Percentiles rank a stretch among this genome's conserved stretches.
Conservation (phyloP, 2,329 filamentous ascomycete species). For the Saccharata proteae region DNA sequence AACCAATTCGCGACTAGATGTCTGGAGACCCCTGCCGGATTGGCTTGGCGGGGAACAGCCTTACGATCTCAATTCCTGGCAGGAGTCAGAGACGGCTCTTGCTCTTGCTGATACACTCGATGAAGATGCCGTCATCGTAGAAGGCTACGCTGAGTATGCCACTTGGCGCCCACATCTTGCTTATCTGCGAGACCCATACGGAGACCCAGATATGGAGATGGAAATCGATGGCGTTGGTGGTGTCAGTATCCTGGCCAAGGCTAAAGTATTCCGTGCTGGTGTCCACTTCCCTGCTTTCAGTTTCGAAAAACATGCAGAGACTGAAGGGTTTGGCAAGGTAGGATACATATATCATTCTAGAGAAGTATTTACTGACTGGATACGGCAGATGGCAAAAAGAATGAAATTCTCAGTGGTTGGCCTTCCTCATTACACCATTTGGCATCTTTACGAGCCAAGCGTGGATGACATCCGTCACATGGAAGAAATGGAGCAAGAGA, state of each 20-base stretch:
- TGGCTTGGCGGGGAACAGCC: slow-evolving; percentile 98
- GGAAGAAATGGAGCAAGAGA: slow-evolving; percentile 95
- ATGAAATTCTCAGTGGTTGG: slow-evolving; percentile 96
- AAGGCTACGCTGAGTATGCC: slow-evolving; percentile 96
- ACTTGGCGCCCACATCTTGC: slow-evolving; percentile 96
- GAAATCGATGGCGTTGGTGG: slow-evolving; percentile 96
- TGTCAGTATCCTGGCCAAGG: slow-evolving; percentile 94
- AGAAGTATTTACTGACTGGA: slow-evolving; percentile 15
- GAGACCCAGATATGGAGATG: slow-evolving; percentile 99
- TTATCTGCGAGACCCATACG: slow-evolving; percentile 91
- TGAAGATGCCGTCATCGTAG: slow-evolving; percentile 96
- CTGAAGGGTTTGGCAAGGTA: slow-evolving; percentile 97
- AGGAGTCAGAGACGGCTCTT: slow-evolving; percentile 93
- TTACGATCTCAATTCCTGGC: slow-evolving; percentile 98
- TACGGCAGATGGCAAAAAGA: slow-evolving; percentile 81
- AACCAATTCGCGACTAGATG: too few relatives aligned
- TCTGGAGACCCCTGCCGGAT: slow-evolving; percentile 96
- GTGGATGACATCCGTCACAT: slow-evolving; percentile 95
- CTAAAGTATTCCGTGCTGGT: slow-evolving; percentile 84
- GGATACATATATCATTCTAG: slow-evolving; percentile 12
- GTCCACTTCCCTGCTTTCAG: slow-evolving; percentile 98
- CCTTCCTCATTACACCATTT: slow-evolving; percentile 94
- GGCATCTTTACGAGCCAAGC: slow-evolving; percentile 99
- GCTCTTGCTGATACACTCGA: slow-evolving; percentile 89
- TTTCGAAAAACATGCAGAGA: slow-evolving; percentile 97